Conservation (phyloP, 1,284 basidiomycete species). For the Heterobasidion annosum region DNA sequence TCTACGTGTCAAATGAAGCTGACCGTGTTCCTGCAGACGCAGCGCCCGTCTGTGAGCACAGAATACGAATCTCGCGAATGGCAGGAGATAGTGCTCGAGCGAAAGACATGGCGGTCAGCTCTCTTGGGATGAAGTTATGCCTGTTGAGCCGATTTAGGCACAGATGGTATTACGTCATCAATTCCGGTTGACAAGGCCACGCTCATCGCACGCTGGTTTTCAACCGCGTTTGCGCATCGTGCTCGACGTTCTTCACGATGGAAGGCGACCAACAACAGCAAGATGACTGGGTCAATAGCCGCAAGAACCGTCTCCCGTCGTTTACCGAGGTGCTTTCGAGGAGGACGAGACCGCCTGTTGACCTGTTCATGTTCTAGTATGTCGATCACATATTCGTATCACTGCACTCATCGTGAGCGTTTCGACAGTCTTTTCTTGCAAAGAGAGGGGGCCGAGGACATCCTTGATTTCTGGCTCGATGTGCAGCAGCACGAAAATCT, state of each 20-base stretch:
- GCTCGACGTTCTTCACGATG: constrained; percentile 13
- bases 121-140: too few species aligned
- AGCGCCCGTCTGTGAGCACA: constrained; percentile 76
- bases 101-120: constrained; percentile 21
- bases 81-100: constrained; percentile 76
- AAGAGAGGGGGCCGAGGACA: constrained; percentile 90
- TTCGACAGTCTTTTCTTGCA: constrained; percentile 73
- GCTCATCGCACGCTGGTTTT: not conserved
- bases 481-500: constrained; percentile 99
- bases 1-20: not conserved
- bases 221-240: not conserved
- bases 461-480: constrained; percentile 97
- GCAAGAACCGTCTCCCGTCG: constrained; percentile 66
- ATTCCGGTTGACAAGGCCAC: not conserved
- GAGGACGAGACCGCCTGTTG: constrained; percentile 88
- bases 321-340: constrained; percentile 83
- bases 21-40: constrained; percentile 82
- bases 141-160: too few species aligned
- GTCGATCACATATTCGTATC: constrained; percentile 22
- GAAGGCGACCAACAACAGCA: constrained; percentile 49
- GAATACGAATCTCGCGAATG: constrained; percentile 78
- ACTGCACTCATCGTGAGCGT: not conserved
- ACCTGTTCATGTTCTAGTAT: constrained; percentile 98
- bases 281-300: constrained; percentile 59
- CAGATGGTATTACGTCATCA: not conserved